Evolutionary conservation across 495 filamentous ascomycete genomes (phyloP), one percentile per base, ranked within the genome.

Genomic region (Talaromyces nanjingensis): DNA sequence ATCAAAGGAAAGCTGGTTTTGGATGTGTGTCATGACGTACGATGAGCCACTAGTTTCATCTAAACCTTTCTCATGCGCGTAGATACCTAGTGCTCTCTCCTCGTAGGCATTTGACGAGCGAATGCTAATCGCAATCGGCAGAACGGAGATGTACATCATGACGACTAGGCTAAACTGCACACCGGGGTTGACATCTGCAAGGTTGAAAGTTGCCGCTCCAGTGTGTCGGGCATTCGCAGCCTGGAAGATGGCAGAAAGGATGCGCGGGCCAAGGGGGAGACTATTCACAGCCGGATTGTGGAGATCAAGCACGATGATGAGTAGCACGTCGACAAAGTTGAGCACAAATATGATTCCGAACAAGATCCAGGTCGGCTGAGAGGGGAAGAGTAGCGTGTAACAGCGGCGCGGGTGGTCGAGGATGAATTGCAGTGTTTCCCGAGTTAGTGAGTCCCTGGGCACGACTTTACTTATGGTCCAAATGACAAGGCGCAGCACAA

Each of bases 81-180:
- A 91, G 54, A 91, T 85, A n/a, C 89, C 88, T 1, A 91, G 78
- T 1, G 80, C 81, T 6, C 82, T 83, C 71, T 92, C 89, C 68
- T 88, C 86, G 64, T 87, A 88, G 5, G 84, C 81, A 66, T 88
- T 88, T 25, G 83, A 84, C 31, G 83, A 78, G 12, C 89, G 81
- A 69, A 92, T 84, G 14, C 83, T 87, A 65, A 92, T 90, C 18
- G 89, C 88, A 33, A 91, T 88, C 0, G 89, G 89, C 66, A 88
- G 91, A 16, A 87, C 82, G 22, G 89, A 87, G 66, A 92, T 89
- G 70, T 88, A 88, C 86, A 88, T 88, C 86, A 88, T 88, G 66
- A 88, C 77, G 55, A 83, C 66, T 64, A 82, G 81, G 60, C 77
- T 83, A 54, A 88, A 81, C 63, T 88, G 86, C 16, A 87, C 81